Evolutionary conservation across 2,329 filamentous ascomycete species (phyloP).

Genomic region (Zymoseptoria brevis): DNA sequence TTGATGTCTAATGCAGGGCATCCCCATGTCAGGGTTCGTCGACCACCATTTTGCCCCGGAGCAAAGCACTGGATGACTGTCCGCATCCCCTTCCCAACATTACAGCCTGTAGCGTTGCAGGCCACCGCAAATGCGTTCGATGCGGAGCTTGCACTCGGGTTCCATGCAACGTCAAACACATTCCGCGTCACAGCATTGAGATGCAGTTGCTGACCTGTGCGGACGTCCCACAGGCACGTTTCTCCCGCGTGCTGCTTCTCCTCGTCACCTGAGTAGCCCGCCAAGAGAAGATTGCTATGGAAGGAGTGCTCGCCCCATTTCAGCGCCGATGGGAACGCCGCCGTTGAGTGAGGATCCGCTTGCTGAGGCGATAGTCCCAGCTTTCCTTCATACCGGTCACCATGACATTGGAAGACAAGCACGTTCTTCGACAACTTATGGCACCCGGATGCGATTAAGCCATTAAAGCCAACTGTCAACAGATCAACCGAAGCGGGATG

Average conservation of each 20-base stretch:
- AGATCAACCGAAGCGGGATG: conserved; percentile 46
- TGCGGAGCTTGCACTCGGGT: conserved; percentile 34
- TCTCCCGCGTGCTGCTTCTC: conserved; percentile 41
- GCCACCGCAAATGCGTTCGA: conserved; percentile 46
- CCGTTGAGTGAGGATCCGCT: conserved; percentile 19
- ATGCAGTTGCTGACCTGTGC: conserved; percentile 33
- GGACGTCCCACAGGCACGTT: conserved; percentile 47
- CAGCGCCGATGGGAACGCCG: conserved; percentile 38
- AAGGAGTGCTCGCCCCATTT: conserved; percentile 38
- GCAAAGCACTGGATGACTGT: conserved; percentile 50
- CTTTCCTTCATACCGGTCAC: not conserved
- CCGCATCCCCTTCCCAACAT: conserved; percentile 33
- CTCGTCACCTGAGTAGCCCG: conserved; percentile 43
- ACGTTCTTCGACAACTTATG: conserved; percentile 14
- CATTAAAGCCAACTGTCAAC: conserved; percentile 32
- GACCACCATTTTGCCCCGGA: conserved; percentile 29
- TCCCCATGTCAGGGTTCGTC: conserved; percentile 40
- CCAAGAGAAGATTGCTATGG: conserved; percentile 42
- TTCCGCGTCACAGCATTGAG: conserved; percentile 44
- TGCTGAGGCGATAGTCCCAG: conserved; percentile 16
- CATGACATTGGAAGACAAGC: conserved; percentile 12
- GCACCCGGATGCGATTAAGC: conserved; percentile 16
- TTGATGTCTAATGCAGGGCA: conserved; percentile 56
- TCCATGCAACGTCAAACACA: conserved; percentile 53
- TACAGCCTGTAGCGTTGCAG: conserved; percentile 34